A percentile compares a stretch with the other conserved stretches of the same genome.
Evolutionary conservation across 805 yeast genomes (phyloP).

Genomic region (Metschnikowia henanensis): DNA sequence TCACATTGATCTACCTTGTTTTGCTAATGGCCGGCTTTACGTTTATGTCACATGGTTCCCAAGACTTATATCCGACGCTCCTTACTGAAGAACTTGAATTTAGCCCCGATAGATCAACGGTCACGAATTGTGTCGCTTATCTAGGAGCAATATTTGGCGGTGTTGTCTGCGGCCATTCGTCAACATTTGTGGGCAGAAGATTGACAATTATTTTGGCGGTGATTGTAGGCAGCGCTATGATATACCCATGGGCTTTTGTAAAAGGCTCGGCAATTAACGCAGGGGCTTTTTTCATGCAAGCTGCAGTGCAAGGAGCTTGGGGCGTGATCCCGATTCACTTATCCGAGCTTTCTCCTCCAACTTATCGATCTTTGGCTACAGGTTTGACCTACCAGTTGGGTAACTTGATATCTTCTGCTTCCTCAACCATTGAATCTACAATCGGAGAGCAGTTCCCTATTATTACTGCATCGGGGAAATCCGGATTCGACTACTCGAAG

Average conservation of each 20-base stretch:
- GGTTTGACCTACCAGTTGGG: constrained; percentile 64
- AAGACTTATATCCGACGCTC: constrained; percentile 42
- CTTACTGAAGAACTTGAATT: constrained; percentile 35
- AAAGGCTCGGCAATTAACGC: constrained; percentile 46
- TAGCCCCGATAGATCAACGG: constrained; percentile 33
- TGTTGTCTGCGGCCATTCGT: constrained; percentile 44
- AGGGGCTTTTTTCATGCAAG: constrained; percentile 63
- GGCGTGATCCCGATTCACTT: constrained; percentile 70
- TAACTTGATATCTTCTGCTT: constrained; percentile 69
- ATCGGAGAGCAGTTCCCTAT: constrained; percentile 62
- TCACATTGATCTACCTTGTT: constrained; percentile 55
- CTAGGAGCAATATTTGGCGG: constrained; percentile 44
- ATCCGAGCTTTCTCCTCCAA: constrained; percentile 52
- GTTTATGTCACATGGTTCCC: constrained; percentile 46
- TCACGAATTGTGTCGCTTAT: constrained; percentile 40
- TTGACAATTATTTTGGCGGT: constrained; percentile 31
- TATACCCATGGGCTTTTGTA: constrained; percentile 31
- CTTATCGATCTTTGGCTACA: constrained; percentile 13
- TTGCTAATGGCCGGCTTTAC: constrained; percentile 45
- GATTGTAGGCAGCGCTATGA: constrained; percentile 39
- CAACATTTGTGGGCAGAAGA: constrained; percentile 40
- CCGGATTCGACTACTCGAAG: constrained; percentile 55
- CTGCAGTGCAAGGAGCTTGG: constrained; percentile 72
- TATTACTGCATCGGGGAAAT: constrained; percentile 16
- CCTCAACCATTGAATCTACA: constrained; percentile 68